Percentiles rank a stretch among this genome's conserved stretches.
phyloP scores from a whole-genome alignment of 2,329 filamentous ascomycete genomes.

The Ascosphaera aggregata region DNA sequence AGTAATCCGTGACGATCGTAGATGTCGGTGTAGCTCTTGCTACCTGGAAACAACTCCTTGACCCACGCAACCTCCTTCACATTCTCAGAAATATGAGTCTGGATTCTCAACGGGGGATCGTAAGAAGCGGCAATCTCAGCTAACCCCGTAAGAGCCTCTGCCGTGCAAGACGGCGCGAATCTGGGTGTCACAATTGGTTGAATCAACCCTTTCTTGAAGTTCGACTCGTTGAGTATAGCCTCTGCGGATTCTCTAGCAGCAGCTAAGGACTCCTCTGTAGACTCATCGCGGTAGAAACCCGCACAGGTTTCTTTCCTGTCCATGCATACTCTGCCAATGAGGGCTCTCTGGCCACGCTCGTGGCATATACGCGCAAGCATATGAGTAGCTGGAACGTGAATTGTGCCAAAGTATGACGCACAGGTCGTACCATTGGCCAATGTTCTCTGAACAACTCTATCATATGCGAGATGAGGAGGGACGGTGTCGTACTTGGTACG shows the following conservation, averaged over 20 bases:
- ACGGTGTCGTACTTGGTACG: slow-evolving; percentile 5
- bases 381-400: slow-evolving; percentile 73
- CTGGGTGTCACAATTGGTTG: slow-evolving; percentile 56
- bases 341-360: slow-evolving; percentile 59
- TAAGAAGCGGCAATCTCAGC: slow-evolving; percentile 39
- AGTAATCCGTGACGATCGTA: slow-evolving; percentile 56
- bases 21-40: slow-evolving; percentile 44
- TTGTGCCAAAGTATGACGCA: slow-evolving; percentile 83
- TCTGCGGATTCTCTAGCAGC: slow-evolving; percentile 25
- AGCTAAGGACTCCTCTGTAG: slow-evolving; percentile 30
- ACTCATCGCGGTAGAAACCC: slow-evolving; percentile 55
- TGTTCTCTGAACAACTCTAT: slow-evolving; percentile 53
- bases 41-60: slow-evolving; percentile 39
- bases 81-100: slow-evolving; percentile 87
- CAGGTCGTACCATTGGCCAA: slow-evolving; percentile 82
- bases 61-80: slow-evolving; percentile 49
- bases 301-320: slow-evolving; percentile 44
- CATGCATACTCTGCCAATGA: slow-evolving; percentile 93
- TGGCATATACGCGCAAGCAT: slow-evolving; percentile 67
- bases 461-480: slow-evolving; percentile 35
- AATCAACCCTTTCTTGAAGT: slow-evolving; percentile 27
- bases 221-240: background rate
- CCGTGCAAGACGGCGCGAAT: slow-evolving; percentile 33
- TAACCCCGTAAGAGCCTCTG: slow-evolving; percentile 34
- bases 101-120: slow-evolving; percentile 36